A percentile compares a stretch with the other conserved stretches of the same genome.
These are phyloP conservation scores for Panellus pusillus DNA, from an alignment of 768 basidiomycete species.

Conservation along the genomic window DNA sequence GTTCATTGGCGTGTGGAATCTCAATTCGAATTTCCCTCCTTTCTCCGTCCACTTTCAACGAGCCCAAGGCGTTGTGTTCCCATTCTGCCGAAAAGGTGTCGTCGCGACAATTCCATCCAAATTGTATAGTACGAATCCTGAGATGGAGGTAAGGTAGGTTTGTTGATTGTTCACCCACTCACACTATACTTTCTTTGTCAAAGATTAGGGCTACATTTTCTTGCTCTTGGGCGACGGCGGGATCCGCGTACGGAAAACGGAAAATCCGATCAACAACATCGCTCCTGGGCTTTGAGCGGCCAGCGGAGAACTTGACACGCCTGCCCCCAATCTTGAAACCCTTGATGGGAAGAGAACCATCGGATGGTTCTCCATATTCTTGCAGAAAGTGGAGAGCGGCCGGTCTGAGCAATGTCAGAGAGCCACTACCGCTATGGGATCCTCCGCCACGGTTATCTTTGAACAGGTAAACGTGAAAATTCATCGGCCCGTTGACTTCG, in stretches of 20 bases:
- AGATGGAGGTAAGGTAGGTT: background rate
- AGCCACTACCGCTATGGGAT: slow-evolving; percentile 42
- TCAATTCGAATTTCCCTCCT: slow-evolving; percentile 48
- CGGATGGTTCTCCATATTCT: slow-evolving; percentile 34
- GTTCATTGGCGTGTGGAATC: slow-evolving; percentile 19
- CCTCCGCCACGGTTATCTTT: slow-evolving; percentile 31
- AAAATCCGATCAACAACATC: slow-evolving; percentile 41
- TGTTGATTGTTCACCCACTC: background rate
- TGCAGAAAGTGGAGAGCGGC: slow-evolving; percentile 44
- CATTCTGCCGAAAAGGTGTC: slow-evolving; percentile 58
- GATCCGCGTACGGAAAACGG: slow-evolving; percentile 43
- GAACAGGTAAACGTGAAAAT: slow-evolving; percentile 56
- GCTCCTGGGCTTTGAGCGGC: slow-evolving; percentile 27
- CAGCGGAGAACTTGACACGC: slow-evolving; percentile 32
- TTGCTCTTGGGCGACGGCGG: slow-evolving; percentile 33
- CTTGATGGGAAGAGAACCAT: slow-evolving; percentile 7
- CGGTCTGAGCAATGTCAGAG: slow-evolving; percentile 47
- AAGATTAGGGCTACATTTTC: slow-evolving; percentile 34
- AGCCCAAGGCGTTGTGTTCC: slow-evolving; percentile 34
- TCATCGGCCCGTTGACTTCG: slow-evolving; percentile 31
- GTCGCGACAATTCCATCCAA: slow-evolving; percentile 66
- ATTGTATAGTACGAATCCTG: slow-evolving; percentile 45
- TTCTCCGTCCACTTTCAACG: slow-evolving; percentile 30
- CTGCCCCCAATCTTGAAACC: slow-evolving; percentile 32
- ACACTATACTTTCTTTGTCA: slow-evolving; percentile 14